These are phyloP conservation scores for Pachysolen tannophilus DNA, from an alignment of 805 yeast genomes.

Conservation along the genomic window DNA sequence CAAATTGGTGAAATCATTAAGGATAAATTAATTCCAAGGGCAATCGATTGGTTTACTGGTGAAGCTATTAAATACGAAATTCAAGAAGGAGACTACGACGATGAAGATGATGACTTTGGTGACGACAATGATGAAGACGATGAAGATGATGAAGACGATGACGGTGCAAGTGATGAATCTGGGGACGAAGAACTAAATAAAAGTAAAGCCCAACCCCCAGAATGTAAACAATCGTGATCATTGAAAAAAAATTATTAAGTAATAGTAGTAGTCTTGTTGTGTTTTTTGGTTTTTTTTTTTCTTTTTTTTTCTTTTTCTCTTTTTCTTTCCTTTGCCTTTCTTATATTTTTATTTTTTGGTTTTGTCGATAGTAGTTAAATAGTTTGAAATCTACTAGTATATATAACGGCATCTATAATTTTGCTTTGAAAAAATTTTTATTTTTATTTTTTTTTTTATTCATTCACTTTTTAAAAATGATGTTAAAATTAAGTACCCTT, in stretches of 20 bases:
- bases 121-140: constrained; percentile 55
- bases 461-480: no score
- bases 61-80: constrained; percentile 79
- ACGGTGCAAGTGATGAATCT: constrained; percentile 54
- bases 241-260: no score
- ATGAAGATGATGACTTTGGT: constrained; percentile 51
- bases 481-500: no score
- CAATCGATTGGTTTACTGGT: constrained; percentile 98
- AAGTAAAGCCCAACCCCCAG: constrained; percentile 59
- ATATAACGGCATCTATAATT: no score
- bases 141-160: constrained; percentile 54
- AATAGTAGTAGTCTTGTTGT: neutral
- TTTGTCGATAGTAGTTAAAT: no score
- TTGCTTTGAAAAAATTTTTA: no score
- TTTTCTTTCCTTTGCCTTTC: neutral
- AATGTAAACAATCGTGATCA: constrained; percentile 62
- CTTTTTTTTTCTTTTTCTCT: neutral
- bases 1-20: constrained; percentile 94
- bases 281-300: neutral
- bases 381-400: no score
- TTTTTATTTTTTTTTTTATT: no score
- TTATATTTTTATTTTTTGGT: neutral
- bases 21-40: constrained; percentile 92
- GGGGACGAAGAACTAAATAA: constrained; percentile 40
- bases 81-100: constrained; percentile 33